Evolutionary conservation across 2,329 filamentous ascomycete genomes (phyloP).

Genomic region (Aaosphaeria arxii): DNA sequence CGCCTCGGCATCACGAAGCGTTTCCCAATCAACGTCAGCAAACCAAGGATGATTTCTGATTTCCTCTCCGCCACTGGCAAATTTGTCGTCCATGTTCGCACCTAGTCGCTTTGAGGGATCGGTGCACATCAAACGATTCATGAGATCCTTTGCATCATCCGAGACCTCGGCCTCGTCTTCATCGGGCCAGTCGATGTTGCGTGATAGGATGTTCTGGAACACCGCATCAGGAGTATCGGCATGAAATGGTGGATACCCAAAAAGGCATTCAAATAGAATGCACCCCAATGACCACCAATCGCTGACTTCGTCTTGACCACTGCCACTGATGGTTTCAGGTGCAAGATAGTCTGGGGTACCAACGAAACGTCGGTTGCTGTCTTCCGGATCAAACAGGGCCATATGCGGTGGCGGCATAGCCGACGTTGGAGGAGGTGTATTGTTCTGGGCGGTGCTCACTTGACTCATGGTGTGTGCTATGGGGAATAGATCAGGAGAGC

Average conservation of each 20-base stretch:
- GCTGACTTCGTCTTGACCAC: conserved; percentile 94
- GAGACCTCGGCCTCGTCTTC: conserved; percentile 74
- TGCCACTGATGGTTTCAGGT: conserved; percentile 92
- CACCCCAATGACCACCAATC: conserved; percentile 99
- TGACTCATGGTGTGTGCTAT: conserved; percentile 61
- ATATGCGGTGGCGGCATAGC: conserved; percentile 88
- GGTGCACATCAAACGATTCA: conserved; percentile 85
- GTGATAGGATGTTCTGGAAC: conserved; percentile 91
- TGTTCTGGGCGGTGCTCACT: conserved; percentile 52
- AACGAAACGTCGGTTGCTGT: conserved; percentile 89
- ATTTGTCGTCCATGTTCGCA: conserved; percentile 81
- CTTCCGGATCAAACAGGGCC: conserved; percentile 93
- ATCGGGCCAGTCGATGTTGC: conserved; percentile 89
- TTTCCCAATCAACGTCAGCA: conserved; percentile 80
- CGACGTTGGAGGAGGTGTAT: conserved; percentile 57
- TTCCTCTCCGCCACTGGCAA: conserved; percentile 79
- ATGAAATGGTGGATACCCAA: conserved; percentile 91
- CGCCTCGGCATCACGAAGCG: conserved; percentile 87
- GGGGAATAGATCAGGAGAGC: conserved; percentile 72
- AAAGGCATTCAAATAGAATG: conserved; percentile 95
- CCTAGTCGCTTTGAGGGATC: conserved; percentile 81
- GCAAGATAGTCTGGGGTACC: conserved; percentile 96
- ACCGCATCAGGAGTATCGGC: conserved; percentile 86
- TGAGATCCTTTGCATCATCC: conserved; percentile 85
- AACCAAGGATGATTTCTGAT: conserved; percentile 92